Base-by-base conservation (phyloP, 2,329 filamentous ascomycete genomes). In the Pseudopithomyces chartarum region DNA sequence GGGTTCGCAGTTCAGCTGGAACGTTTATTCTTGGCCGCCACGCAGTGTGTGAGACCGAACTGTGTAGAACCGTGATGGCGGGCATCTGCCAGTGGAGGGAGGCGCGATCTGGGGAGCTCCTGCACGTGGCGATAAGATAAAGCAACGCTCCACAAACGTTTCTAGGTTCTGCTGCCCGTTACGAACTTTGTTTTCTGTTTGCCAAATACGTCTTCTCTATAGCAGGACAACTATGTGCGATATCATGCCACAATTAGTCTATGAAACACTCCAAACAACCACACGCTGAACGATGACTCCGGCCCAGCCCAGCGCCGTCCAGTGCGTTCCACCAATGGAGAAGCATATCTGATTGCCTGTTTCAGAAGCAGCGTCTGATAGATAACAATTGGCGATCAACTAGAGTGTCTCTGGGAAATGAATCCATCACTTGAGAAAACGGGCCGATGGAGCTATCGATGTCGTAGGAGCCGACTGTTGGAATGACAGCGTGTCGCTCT, bases 41-140 rank as follows among this genome's bases (percentile, higher is more conserved):
- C 26, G 19, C 12, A 6, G 32, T 23, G 39, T 46, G 39, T 11
- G 42, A 43, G 32, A 12, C 13, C 29, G 22, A 1, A 22, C 32
- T 44, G 52, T 6, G 23, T 36, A 38, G 38, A n/a, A 45, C 43
- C 32, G 32, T 51, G 40, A 43, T 44, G 54, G 48, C 34, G 43
- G 48, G 42, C n/a, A 52, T 19, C 42, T 56, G 32, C n/a, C 42
- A 29, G 23, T 43, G 32, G 43, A 34, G 17, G 34, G 40, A 29
- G 42, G 38, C 20, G 52, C 46, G 17, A 39, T 32, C 48, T 17
- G 26, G 44, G 40, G 42, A 7, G 43, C 23, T 32, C 46, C 38
- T 51, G 51, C 59, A 57, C 59, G 57, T 59, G 54, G 51, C 51
- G 59, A 61, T 59, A 59, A 57, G 59, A 59, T 59, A 61, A 52